phyloP scores from a whole-genome alignment of 139 green algal genomes.

The Axilococcus clingmanii region DNA sequence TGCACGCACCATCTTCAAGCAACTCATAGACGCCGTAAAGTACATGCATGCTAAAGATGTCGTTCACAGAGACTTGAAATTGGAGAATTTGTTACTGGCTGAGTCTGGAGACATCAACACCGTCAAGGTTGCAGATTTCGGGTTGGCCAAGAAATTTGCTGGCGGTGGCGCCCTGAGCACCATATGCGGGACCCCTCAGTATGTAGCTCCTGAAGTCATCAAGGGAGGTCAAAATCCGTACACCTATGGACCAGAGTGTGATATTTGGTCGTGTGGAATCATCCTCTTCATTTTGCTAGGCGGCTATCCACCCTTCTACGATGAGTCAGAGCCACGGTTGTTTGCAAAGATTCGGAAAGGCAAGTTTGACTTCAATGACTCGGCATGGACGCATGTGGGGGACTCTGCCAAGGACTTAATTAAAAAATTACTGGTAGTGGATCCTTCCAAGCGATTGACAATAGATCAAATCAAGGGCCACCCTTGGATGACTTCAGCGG shows the following conservation, averaged over 20 bases:
- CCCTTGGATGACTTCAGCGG: slow-evolving; percentile 10
- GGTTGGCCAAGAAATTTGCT: slow-evolving; percentile 68
- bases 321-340: slow-evolving; percentile 76
- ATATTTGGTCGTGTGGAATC: slow-evolving; percentile 64
- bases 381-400: slow-evolving; percentile 55
- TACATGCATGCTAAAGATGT: slow-evolving; percentile 76
- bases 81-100: slow-evolving; percentile 88
- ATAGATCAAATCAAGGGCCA: slow-evolving; percentile 18
- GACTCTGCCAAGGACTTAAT: slow-evolving; percentile 29
- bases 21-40: slow-evolving; percentile 68
- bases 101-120: slow-evolving; percentile 50
- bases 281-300: slow-evolving; percentile 79
- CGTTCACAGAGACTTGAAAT: slow-evolving; percentile 83
- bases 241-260: slow-evolving; percentile 42
- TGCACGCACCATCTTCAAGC: slow-evolving; percentile 59
- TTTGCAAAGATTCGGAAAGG: slow-evolving; percentile 77
- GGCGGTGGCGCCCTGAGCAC: slow-evolving; percentile 51
- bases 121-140: slow-evolving; percentile 79
- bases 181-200: slow-evolving; percentile 83
- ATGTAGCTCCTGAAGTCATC: slow-evolving; percentile 92
- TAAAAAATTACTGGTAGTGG: slow-evolving; percentile 20
- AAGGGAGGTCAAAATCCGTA: slow-evolving; percentile 6
- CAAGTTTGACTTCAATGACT: slow-evolving; percentile 65
- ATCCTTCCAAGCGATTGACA: slow-evolving; percentile 55
- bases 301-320: slow-evolving; percentile 85